A percentile compares a stretch with the other conserved stretches of the same genome.
Conservation (phyloP, 441 rosid genomes). For the Lepidium campestre region DNA sequence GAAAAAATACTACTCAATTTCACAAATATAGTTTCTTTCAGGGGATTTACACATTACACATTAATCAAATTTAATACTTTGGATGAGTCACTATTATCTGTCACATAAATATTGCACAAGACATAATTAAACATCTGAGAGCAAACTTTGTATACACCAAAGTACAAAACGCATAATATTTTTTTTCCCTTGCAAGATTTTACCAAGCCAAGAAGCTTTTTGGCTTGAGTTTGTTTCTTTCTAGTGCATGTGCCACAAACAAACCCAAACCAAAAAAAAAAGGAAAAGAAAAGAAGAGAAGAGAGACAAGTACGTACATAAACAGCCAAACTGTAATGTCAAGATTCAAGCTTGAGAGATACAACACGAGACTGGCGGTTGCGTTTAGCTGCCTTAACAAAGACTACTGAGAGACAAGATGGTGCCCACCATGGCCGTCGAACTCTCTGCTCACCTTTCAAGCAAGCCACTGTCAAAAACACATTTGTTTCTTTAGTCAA, state of each 20-base stretch:
- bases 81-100: conserved; percentile 6
- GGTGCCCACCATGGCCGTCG: conserved; percentile 99
- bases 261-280: conserved; percentile 25
- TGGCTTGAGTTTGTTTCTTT: conserved; percentile 25
- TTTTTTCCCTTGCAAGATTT: conserved; percentile 9
- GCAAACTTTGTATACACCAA: conserved; percentile 28
- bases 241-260: conserved; percentile 23
- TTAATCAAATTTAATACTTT: neutral
- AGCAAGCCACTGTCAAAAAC: conserved; percentile 70
- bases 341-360: conserved; percentile 94
- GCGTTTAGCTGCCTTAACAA: conserved; percentile 82
- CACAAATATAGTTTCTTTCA: neutral
- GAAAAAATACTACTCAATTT: neutral
- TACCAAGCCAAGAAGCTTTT: conserved; percentile 19
- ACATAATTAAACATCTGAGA: conserved; percentile 20
- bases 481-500: neutral
- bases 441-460: conserved; percentile 96
- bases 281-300: conserved; percentile 25
- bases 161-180: conserved; percentile 19
- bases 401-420: conserved; percentile 72
- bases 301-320: conserved; percentile 50
- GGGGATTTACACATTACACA: neutral
- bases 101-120: conserved; percentile 17
- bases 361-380: conserved; percentile 95
- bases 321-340: conserved; percentile 33